Evolutionary conservation across 805 yeast genomes (phyloP), one percentile per base, ranked within the genome.

Genomic region (Scheffersomyces stipitis): DNA sequence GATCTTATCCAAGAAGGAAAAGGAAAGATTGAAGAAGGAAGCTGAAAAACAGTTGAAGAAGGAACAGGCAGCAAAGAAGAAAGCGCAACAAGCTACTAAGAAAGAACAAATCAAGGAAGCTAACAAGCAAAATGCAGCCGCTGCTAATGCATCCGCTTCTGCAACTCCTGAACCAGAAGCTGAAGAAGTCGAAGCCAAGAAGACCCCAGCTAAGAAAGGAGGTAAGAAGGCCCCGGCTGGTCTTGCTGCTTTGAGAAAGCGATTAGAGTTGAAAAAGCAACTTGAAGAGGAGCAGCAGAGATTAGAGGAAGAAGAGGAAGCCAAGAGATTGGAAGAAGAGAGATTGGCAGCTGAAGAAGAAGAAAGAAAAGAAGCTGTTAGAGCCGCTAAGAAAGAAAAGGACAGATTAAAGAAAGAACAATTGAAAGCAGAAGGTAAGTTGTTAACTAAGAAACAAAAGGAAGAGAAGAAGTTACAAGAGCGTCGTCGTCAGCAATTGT

Each of bases 341-440:
- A 67, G 61, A 38, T 53, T 54, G 15, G 66, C 66, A 4, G 71
- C 67, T 28, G 82, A 72, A 48, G 93, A 82, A 56, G 96, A 82
- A 54, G 86, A 64, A 17, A 78, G 68, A 37, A 71, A 71, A 45
- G 90, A 78, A 49, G 80, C 77, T 26, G 78, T 74, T 38, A 71
- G 65, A 50, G 75, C 68, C 27, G 73, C 71, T 9, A 91, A 86
- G 77, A 87, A 81, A 54, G 99, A 93, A 64, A 86, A 80, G 60
- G 97, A 91, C 55, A 84, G 76, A 66, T 75, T 76, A 41, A 89
- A 85, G 73, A 83, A 78, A 49, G 99, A 93, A 54, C 91, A 87
- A 67, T 79, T 93, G 61, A 87, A 86, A 67, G 93, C 96, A 24
- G 97, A 91, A 66, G 99, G 99, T 56, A 93, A 93, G 60, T 80